A percentile compares a stretch with the other conserved stretches of the same genome.
These are phyloP conservation scores for Glonium stellatum DNA, from an alignment of 495 filamentous ascomycete genomes.

Conservation along the genomic window DNA sequence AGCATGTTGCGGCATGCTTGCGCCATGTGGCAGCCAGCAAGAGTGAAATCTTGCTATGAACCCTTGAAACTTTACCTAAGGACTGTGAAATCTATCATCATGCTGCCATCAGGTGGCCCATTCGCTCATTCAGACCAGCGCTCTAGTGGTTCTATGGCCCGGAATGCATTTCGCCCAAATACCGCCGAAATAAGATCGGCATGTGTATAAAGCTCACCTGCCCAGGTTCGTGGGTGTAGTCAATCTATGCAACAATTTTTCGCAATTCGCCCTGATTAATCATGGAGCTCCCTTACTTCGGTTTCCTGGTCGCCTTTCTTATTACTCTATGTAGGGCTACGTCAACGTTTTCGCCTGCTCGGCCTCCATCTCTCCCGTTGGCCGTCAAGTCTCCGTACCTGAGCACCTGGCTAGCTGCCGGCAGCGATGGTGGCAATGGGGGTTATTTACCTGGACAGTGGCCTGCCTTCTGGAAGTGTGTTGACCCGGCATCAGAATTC, in stretches of 20 bases:
- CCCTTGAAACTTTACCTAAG: too few species aligned
- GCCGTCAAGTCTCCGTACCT: constrained; percentile 55
- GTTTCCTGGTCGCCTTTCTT: background rate
- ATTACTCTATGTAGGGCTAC: background rate
- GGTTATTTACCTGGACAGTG: constrained; percentile 54
- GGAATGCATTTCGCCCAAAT: too few species aligned
- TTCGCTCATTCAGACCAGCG: too few species aligned
- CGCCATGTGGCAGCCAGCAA: background rate
- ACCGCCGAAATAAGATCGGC: background rate
- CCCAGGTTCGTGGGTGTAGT: too few species aligned
- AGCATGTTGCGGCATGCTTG: background rate
- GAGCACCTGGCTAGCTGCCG: constrained; percentile 49
- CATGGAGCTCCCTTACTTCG: background rate
- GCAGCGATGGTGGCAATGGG: constrained; percentile 49
- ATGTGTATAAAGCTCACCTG: background rate
- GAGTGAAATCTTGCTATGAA: too few species aligned
- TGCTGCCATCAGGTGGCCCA: too few species aligned
- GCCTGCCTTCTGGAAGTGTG: constrained; percentile 52
- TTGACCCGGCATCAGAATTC: background rate
- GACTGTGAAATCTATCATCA: too few species aligned
- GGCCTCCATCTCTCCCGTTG: constrained; percentile 50
- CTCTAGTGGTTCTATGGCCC: too few species aligned
- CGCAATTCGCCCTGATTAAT: background rate
- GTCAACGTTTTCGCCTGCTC: constrained; percentile 49
- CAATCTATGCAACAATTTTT: background rate